phyloP scores from a whole-genome alignment of 1,139 yeast genomes.

The Pichia sp. region DNA sequence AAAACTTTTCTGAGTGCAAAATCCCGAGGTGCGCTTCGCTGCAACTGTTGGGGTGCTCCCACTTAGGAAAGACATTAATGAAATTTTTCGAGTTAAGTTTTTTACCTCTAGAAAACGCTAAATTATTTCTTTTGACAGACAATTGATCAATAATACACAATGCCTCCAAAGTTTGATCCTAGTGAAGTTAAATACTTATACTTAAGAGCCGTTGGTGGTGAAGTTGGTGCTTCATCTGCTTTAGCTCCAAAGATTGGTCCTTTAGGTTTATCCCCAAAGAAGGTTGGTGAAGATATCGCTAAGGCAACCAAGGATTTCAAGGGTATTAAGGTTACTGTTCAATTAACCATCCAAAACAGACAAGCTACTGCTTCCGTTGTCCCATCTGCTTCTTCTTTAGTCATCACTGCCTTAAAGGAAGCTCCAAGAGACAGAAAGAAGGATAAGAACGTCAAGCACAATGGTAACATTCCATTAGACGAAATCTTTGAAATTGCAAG shows the following conservation, averaged over 20 bases:
- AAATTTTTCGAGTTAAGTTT: too few species aligned
- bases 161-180: slow-evolving; percentile 99
- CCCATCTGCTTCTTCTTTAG: slow-evolving; percentile 98
- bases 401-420: slow-evolving; percentile 98
- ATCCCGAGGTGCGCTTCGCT: too few species aligned
- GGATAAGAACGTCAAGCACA: slow-evolving; percentile 99
- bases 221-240: slow-evolving; percentile 99
- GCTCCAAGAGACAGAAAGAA: slow-evolving; percentile 99
- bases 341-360: slow-evolving; percentile 99
- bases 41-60: too few species aligned
- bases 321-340: slow-evolving; percentile 99
- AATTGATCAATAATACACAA: slow-evolving; percentile 21
- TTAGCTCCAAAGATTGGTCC: slow-evolving; percentile 99
- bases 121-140: background rate
- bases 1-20: too few species aligned
- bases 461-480: slow-evolving; percentile 96
- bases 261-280: slow-evolving; percentile 99
- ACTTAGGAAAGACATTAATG: too few species aligned
- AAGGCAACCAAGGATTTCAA: slow-evolving; percentile 99
- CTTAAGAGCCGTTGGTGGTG: slow-evolving; percentile 99
- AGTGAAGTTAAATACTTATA: slow-evolving; percentile 96
- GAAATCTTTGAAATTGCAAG: slow-evolving; percentile 97
- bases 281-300: slow-evolving; percentile 99
- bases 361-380: slow-evolving; percentile 99
- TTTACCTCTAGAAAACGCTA: too few species aligned